A percentile compares a stretch with the other conserved stretches of the same genome.
These are phyloP conservation scores for Didymella segeticola DNA, from an alignment of 2,329 filamentous ascomycete genomes.

Conservation along the genomic window DNA sequence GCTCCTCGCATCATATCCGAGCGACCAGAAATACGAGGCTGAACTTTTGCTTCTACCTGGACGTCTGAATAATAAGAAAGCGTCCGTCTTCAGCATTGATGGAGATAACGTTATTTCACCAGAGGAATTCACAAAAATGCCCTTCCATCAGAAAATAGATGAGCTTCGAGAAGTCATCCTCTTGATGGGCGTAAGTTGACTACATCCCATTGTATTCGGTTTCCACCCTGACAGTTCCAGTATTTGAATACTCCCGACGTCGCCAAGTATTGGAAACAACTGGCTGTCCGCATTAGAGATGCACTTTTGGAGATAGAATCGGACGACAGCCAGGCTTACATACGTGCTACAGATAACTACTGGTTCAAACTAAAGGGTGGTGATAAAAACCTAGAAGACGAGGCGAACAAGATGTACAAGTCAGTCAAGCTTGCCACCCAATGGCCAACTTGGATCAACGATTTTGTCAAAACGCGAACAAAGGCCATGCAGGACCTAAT, in stretches of 20 bases:
- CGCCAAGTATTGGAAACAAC: neutral
- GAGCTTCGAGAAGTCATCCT: neutral
- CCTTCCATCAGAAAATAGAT: neutral
- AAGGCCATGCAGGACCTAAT: neutral
- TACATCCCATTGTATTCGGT: neutral
- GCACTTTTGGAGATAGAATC: neutral
- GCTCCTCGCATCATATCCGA: neutral
- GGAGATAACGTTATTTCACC: neutral
- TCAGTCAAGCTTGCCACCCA: neutral
- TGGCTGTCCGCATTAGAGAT: neutral
- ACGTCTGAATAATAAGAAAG: constrained; percentile 1
- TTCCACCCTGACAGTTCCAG: neutral
- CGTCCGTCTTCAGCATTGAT: neutral
- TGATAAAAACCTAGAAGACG: neutral
- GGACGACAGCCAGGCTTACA: neutral
- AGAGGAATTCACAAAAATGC: neutral
- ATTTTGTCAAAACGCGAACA: neutral
- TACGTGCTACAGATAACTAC: neutral
- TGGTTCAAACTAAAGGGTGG: neutral
- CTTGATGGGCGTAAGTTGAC: neutral
- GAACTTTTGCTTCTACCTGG: neutral
- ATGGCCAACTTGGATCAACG: neutral
- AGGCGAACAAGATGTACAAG: neutral
- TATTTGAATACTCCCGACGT: neutral
- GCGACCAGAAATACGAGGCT: neutral